phyloP scores from a whole-genome alignment of 2,329 filamentous ascomycete genomes.

The Diplodia corticola region DNA sequence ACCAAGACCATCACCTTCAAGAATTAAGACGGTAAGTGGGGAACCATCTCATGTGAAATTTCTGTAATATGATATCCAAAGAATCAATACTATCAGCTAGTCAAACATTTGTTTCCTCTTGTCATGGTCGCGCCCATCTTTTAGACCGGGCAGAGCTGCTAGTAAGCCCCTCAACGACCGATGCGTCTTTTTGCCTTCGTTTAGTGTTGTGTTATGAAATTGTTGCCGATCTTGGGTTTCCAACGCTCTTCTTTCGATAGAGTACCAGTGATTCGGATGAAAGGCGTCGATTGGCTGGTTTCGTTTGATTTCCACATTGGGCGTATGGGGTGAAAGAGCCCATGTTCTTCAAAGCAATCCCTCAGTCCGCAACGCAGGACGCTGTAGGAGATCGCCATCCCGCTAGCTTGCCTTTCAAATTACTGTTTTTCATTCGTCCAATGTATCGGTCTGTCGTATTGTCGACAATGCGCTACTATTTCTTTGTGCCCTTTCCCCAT shows the following conservation, averaged over 20 bases:
- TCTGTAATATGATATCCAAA: not conserved
- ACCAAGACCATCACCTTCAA: conserved; percentile 46
- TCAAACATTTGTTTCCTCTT: not conserved
- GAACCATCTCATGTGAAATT: not conserved
- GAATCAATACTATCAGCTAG: not conserved
- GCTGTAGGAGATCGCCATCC: not conserved
- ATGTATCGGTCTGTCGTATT: not conserved
- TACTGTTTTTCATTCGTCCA: not conserved
- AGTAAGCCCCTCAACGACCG: not conserved
- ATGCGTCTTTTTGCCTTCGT: not conserved
- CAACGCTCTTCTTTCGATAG: not conserved
- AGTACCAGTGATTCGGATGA: not conserved
- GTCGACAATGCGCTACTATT: not conserved
- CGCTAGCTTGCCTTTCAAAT: not conserved
- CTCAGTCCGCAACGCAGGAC: not conserved
- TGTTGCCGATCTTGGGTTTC: not conserved
- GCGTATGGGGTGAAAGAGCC: not conserved
- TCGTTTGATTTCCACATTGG: not conserved
- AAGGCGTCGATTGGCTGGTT: not conserved
- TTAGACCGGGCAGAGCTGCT: not conserved
- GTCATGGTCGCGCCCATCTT: not conserved
- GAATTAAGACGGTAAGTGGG: conserved; percentile 28
- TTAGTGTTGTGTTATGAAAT: not conserved
- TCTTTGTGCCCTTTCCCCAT: not conserved
- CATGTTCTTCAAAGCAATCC: not conserved